A percentile compares a stretch with the other conserved stretches of the same genome.
Conservation (phyloP, 2,329 filamentous ascomycete species). For the Chaetomium globosum region DNA sequence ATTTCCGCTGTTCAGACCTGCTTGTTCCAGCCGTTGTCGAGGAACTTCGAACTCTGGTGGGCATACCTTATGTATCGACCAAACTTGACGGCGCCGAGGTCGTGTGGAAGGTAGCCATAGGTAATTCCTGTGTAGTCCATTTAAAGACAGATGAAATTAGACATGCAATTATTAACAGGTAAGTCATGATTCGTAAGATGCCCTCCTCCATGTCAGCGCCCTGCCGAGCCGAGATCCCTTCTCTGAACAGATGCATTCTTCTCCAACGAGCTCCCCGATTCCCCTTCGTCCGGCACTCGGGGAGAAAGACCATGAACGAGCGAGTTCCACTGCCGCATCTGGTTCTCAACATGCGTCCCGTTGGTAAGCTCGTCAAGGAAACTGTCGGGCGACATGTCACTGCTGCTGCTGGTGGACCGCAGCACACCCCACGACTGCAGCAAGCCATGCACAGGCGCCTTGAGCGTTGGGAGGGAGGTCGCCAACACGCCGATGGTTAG, state of each 20-base stretch:
- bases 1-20: no score
- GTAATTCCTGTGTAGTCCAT: no score
- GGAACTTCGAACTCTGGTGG: no score
- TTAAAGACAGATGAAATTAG: background rate
- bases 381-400: slow-evolving; percentile 6
- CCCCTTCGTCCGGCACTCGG: background rate
- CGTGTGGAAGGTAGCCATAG: no score
- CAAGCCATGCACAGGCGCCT: slow-evolving; percentile 9
- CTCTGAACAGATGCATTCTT: background rate
- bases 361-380: slow-evolving; percentile 6
- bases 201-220: background rate
- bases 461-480: slow-evolving; percentile 14
- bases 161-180: background rate
- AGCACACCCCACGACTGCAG: slow-evolving; percentile 17
- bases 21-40: no score
- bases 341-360: background rate
- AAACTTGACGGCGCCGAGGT: no score
- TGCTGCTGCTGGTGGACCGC: background rate
- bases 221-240: background rate
- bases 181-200: background rate
- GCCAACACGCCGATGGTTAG: slow-evolving; percentile 16
- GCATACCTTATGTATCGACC: no score
- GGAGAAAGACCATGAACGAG: background rate
- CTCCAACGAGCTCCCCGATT: background rate
- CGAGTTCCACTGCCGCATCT: slow-evolving; percentile 10